Base-by-base conservation (phyloP, 257 asterid genomes). In the Phtheirospermum japonicum region DNA sequence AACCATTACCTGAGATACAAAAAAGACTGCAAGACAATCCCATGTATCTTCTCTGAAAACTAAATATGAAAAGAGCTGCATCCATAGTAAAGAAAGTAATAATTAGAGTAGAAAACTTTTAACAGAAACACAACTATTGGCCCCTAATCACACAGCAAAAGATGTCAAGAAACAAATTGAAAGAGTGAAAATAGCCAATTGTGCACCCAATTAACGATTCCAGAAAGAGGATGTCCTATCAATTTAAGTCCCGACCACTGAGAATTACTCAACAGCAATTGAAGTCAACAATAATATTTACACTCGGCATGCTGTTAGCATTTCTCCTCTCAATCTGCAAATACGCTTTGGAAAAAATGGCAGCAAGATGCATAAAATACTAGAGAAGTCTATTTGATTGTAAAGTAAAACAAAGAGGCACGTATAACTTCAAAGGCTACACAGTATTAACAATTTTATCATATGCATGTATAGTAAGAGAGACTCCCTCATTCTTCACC, bases 1-100 rank as follows among this genome's bases (percentile, higher is more conserved):
- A 45, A n/a, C 36, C 70, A 61, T 77, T 69, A 93, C 99, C 97
- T 89, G 83, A 49, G 89, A 78, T 31, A 87, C 63, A 64, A 84
- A 78, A 71, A 80, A 75, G 78, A 77, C 72, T 2, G 85, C 88
- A 63, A 87, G 88, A 74, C 50, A 71, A 64, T 83, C 94, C 96
- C 88, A 87, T 59, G 82, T 54, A 70, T 74, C 89, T 69, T 76
- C 91, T 75, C 68, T 61, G 70, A 60, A 79, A 67, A 79, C 59
- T 63, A 79, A 79, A 70, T 73, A 79, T 5, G 84, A 77, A 70
- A 83, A 79, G 40, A 83, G 89, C 99, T 93, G 87, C 86, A 83
- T 59, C 59, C 79, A 76, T 23, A 30, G 53, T 12, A 45, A 23
- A 53, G 19, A 59, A 46, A 65, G 74, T 64, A 61, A 66, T 48